Base-by-base conservation (phyloP, 495 filamentous ascomycete genomes). In the Neurospora terricola region DNA sequence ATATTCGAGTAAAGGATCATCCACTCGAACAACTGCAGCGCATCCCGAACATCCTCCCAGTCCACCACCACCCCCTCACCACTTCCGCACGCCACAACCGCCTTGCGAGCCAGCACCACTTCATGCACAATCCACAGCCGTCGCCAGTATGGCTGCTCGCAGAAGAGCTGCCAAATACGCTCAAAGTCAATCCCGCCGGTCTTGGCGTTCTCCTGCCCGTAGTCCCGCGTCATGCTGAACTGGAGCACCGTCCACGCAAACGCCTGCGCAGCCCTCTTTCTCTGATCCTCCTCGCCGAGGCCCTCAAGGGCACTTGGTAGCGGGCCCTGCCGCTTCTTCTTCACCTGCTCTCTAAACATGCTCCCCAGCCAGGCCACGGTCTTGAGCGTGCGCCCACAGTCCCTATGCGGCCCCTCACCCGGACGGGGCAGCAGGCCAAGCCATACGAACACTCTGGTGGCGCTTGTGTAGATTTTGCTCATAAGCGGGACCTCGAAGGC, bases 71-170 rank as follows among this genome's bases (percentile, higher is more conserved):
- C 39, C 12, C 71, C 48, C 23, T 59, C 54, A 16, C 27, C 23
- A 8, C 54, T 30, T 1, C 23, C 23, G 16, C 38, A 75, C 12
- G 70, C 36, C 21, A 78, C 40, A 0, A 73, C 30, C 12, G 73
- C 37, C 21, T 30, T 37, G 12, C 39, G 4, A 36, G 76, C 66
- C 38, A 78, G 71, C 16, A 77, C 76, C 21, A 72, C 54, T 70
- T 76, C 75, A n/a, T 78, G 76, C 14, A 75, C 59, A n/a, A 78
- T 72, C 75, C 76, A 77, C 2, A 76, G 68, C 21, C 76, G 54
- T 11, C 69, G 73, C 72, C 74, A 76, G 38, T 75, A 77, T 3
- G 72, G 62, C 6, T 34, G 7, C 23, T 54, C 27, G 2, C n/a
- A 23, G 45, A 54, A 54, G 9, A 54, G 21, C 9, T 23, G 45